Evolutionary conservation across 78 protist species (phyloP), one percentile per base, ranked within the genome.

Genomic region (Corallochytrium limacisporum): DNA sequence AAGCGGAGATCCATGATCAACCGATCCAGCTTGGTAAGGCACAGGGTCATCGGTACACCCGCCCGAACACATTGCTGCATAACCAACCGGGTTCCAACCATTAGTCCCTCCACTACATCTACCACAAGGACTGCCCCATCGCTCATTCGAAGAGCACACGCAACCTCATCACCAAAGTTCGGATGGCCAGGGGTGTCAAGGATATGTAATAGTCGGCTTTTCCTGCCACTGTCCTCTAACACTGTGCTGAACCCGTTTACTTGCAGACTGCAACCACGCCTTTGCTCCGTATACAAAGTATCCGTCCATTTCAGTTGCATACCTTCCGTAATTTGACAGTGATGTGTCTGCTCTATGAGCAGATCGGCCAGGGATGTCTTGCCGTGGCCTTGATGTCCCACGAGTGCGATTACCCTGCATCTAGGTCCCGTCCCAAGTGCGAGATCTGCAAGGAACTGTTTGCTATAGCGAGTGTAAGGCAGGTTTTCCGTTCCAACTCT

Each of bases 101-200:
- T 74, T 18, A 85, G 83, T 24, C 99, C 99, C 54, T 96, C 98
- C 10, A 89, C 75, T 0, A 86, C 96, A 62, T 96, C 99, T 9
- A 96, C 87, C 8, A 86, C 81, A 2, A 96, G 44, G 1, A 94
- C 78, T 1, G 70, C 89, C 10, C 95, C 97, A 67, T 96, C 99
- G 36, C 81, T 44, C 24, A 96, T 18, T 0, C 95, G 74, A 10
- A 87, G n/a, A 0, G 91, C 66, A 12, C 94, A 92, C 2, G 82
- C 4, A 7, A 77, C 90, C 38, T 77, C 84, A 15, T 57, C 77
- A 44, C 5, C 0, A 69, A 53, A 61, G 38, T 62, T 47, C 35
- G 48, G 69, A 46, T 71, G 77, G 26, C 76, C 67, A 20, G 24
- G n/a, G n/a, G n/a, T n/a, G n/a, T n/a, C n/a, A n/a, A n/a, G n/a